Evolutionary conservation across 2,329 filamentous ascomycete species (phyloP).

Genomic region (Scedosporium boydii): DNA sequence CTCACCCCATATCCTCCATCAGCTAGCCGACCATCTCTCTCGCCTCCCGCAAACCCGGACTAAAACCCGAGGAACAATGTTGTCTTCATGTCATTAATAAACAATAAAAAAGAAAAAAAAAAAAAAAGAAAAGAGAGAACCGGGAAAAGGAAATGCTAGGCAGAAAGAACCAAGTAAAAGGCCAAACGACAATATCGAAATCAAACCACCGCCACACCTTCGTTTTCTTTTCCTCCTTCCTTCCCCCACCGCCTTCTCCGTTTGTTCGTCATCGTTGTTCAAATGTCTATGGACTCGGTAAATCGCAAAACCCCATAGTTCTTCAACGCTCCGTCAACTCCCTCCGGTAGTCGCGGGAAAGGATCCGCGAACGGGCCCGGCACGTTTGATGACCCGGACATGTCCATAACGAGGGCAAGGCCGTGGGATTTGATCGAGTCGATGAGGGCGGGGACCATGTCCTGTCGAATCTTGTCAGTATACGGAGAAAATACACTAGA

Average conservation of each 20-base stretch:
- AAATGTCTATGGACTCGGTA: slow-evolving; percentile 79
- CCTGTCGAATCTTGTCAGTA: slow-evolving; percentile 37
- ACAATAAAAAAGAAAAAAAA: neutral
- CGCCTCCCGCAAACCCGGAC: too few relatives aligned
- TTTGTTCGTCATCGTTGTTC: slow-evolving; percentile 14
- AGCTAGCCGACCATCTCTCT: neutral
- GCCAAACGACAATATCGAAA: neutral
- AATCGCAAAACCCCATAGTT: slow-evolving; percentile 83
- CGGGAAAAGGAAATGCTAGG: neutral
- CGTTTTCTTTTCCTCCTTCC: neutral
- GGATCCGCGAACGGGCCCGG: slow-evolving; percentile 32
- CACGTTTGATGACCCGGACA: slow-evolving; percentile 43
- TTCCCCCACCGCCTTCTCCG: too few relatives aligned
- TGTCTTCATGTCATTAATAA: neutral
- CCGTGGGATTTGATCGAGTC: slow-evolving; percentile 93
- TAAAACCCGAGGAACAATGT: too few relatives aligned
- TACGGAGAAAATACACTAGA: slow-evolving; percentile 8
- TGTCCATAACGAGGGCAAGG: slow-evolving; percentile 83
- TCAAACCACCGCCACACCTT: neutral
- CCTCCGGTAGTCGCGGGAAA: slow-evolving; percentile 59
- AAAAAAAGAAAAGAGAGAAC: neutral
- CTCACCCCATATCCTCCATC: neutral
- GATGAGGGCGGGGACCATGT: slow-evolving; percentile 84
- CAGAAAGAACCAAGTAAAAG: neutral
- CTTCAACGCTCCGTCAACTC: slow-evolving; percentile 79